phyloP scores from a whole-genome alignment of 2,329 filamentous ascomycete genomes.

The Fusarium sp. region DNA sequence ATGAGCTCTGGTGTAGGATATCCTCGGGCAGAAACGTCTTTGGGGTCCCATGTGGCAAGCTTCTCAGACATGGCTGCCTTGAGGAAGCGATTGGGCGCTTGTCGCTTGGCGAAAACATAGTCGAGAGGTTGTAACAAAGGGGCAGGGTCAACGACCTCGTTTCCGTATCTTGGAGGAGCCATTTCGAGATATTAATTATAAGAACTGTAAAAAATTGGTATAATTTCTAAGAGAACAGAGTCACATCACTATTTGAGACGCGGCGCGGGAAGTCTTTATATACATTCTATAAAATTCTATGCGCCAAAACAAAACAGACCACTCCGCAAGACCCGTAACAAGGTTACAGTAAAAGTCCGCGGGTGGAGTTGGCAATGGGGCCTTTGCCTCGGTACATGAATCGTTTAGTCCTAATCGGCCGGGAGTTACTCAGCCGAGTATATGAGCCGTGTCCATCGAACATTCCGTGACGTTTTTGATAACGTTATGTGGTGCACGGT shows the following conservation, averaged over 20 bases:
- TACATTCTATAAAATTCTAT: background rate
- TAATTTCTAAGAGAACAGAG: background rate
- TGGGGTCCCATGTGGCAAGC: slow-evolving; percentile 21
- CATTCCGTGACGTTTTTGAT: background rate
- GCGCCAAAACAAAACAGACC: background rate
- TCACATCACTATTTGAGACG: background rate
- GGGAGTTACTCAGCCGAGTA: slow-evolving; percentile 7
- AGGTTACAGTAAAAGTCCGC: background rate
- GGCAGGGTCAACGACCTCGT: slow-evolving; percentile 17
- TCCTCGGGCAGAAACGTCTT: slow-evolving; percentile 27
- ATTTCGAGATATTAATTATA: background rate
- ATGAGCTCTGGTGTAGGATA: slow-evolving; percentile 22
- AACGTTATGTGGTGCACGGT: background rate
- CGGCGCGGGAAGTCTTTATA: background rate
- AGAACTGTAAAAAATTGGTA: fast-evolving
- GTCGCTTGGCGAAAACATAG: slow-evolving; percentile 21
- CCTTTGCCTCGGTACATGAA: slow-evolving; percentile 16
- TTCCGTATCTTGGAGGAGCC: slow-evolving; percentile 16
- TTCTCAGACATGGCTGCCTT: slow-evolving; percentile 33
- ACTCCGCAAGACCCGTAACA: background rate
- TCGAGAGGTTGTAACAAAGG: slow-evolving; percentile 22
- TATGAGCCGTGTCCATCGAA: background rate
- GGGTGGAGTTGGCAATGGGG: background rate
- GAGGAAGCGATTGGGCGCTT: slow-evolving; percentile 24
- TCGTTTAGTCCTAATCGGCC: background rate